Conservation (phyloP, 805 yeast species). For the Torulaspora microellipsoides region DNA sequence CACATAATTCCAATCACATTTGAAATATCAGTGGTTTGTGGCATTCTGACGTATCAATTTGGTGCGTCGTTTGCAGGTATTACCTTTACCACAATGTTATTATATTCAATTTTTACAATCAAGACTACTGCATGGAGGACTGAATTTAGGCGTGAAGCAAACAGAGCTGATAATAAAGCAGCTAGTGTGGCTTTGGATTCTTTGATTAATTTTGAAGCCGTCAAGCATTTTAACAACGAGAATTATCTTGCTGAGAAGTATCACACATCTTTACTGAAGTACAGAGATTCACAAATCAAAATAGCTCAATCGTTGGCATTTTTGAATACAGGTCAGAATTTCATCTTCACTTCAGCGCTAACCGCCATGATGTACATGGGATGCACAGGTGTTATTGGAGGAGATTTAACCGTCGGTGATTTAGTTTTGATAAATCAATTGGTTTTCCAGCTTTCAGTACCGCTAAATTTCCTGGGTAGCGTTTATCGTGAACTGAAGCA, state of each 20-base stretch:
- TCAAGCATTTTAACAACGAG: slow-evolving; percentile 92
- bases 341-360: slow-evolving; percentile 80
- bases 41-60: slow-evolving; percentile 87
- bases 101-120: slow-evolving; percentile 83
- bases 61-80: slow-evolving; percentile 87
- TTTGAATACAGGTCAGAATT: slow-evolving; percentile 72
- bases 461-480: slow-evolving; percentile 89
- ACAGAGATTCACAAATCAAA: slow-evolving; percentile 65
- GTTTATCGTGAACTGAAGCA: slow-evolving; percentile 94
- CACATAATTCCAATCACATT: slow-evolving; percentile 90
- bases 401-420: slow-evolving; percentile 86
- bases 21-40: slow-evolving; percentile 90
- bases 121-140: slow-evolving; percentile 96
- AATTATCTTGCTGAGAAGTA: slow-evolving; percentile 72
- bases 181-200: slow-evolving; percentile 94
- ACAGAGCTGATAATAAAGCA: slow-evolving; percentile 92
- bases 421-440: slow-evolving; percentile 90
- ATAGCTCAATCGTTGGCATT: slow-evolving; percentile 82
- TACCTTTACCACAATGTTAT: slow-evolving; percentile 81
- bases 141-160: slow-evolving; percentile 80
- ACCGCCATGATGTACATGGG: slow-evolving; percentile 99
- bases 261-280: slow-evolving; percentile 64
- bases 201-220: slow-evolving; percentile 88
- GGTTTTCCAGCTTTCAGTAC: slow-evolving; percentile 93
- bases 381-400: slow-evolving; percentile 83